A percentile compares a stretch with the other conserved stretches of the same genome.
These are phyloP conservation scores for Pleurotus cornucopiae DNA, from an alignment of 768 basidiomycete species.

Conservation along the genomic window DNA sequence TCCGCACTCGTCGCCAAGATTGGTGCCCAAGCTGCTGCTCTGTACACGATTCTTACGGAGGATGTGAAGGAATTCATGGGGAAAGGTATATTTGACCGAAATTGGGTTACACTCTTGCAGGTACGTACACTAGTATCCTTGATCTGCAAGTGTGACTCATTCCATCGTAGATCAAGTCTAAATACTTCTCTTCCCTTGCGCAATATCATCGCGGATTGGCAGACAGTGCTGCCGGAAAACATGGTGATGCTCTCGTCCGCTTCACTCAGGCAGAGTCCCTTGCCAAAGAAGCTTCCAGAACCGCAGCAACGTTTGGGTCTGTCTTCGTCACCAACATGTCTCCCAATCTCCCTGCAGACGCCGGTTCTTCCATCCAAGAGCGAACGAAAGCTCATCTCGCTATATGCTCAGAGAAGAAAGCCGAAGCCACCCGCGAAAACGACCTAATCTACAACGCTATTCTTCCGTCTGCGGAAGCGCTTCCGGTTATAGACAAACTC, in stretches of 20 bases:
- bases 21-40: constrained; percentile 72
- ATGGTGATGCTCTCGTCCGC: constrained; percentile 84
- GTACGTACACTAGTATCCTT: constrained; percentile 29
- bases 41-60: constrained; percentile 82
- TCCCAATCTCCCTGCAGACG: constrained; percentile 84
- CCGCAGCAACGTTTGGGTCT: constrained; percentile 64
- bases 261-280: constrained; percentile 70
- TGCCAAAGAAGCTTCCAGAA: constrained; percentile 79
- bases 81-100: constrained; percentile 91
- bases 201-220: constrained; percentile 85
- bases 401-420: constrained; percentile 69
- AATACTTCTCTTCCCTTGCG: constrained; percentile 80
- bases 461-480: constrained; percentile 70
- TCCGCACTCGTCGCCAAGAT: constrained; percentile 78
- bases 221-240: constrained; percentile 70
- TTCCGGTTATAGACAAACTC: constrained; percentile 81
- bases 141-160: background rate
- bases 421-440: constrained; percentile 83
- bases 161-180: constrained; percentile 74
- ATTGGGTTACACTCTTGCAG: constrained; percentile 88
- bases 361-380: constrained; percentile 73
- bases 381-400: constrained; percentile 81
- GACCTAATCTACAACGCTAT: constrained; percentile 97
- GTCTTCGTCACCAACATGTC: constrained; percentile 69
- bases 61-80: constrained; percentile 97